phyloP scores from a whole-genome alignment of 108 stramenopile species.

The Chaetoceros muelleri region DNA sequence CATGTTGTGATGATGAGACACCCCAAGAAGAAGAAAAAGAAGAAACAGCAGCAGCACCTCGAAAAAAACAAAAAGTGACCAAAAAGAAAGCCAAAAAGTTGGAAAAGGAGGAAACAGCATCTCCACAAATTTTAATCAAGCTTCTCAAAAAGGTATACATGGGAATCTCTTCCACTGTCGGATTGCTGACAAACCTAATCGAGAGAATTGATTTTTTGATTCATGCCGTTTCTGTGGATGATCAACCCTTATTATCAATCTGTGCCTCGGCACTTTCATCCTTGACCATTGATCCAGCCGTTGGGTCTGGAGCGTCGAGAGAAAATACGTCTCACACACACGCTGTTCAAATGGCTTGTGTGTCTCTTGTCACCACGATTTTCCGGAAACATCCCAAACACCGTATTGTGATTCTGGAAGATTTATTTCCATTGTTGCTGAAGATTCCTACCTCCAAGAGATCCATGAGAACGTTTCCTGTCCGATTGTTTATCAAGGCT shows the following conservation, averaged over 20 bases:
- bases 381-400: slow-evolving; percentile 63
- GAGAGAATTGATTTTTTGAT: slow-evolving; percentile 56
- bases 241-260: slow-evolving; percentile 59
- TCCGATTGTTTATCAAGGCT: slow-evolving; percentile 20
- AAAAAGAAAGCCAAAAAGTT: slow-evolving; percentile 15
- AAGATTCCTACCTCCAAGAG: slow-evolving; percentile 77
- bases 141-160: slow-evolving; percentile 61
- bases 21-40: slow-evolving; percentile 19
- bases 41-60: slow-evolving; percentile 12
- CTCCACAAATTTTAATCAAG: slow-evolving; percentile 17
- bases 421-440: slow-evolving; percentile 80
- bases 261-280: slow-evolving; percentile 45
- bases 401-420: slow-evolving; percentile 81
- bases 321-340: slow-evolving; percentile 9
- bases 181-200: slow-evolving; percentile 38
- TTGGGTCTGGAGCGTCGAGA: slow-evolving; percentile 10
- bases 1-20: slow-evolving; percentile 2
- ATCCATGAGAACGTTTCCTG: slow-evolving; percentile 59
- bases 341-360: slow-evolving; percentile 21
- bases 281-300: slow-evolving; percentile 50
- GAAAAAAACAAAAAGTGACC: slow-evolving; percentile 7
- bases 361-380: slow-evolving; percentile 53
- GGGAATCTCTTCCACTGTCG: slow-evolving; percentile 39
- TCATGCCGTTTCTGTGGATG: slow-evolving; percentile 53
- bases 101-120: slow-evolving; percentile 12